phyloP scores from a whole-genome alignment of 2,329 filamentous ascomycete genomes.

The Rutstroemia sp. region DNA sequence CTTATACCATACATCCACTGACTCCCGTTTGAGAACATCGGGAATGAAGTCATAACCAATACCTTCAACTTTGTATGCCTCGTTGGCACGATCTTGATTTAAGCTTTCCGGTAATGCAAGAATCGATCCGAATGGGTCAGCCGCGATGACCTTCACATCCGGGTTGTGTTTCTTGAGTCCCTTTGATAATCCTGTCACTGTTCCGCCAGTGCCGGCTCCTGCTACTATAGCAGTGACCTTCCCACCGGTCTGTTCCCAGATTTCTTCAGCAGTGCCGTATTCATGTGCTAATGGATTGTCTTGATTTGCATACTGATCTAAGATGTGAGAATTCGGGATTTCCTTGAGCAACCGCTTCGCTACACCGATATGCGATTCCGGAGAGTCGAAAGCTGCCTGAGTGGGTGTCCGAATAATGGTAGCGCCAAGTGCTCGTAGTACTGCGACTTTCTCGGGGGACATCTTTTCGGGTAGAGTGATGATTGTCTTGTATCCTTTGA shows the following conservation, averaged over 20 bases:
- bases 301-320: conserved; percentile 89
- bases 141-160: conserved; percentile 80
- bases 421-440: conserved; percentile 85
- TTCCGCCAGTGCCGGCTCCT: conserved; percentile 91
- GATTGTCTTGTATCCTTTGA: conserved; percentile 98
- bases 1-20: conserved; percentile 96
- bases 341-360: conserved; percentile 86
- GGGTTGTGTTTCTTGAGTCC: conserved; percentile 84
- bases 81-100: conserved; percentile 74
- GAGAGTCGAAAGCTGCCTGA: conserved; percentile 87
- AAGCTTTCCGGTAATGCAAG: conserved; percentile 73
- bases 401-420: conserved; percentile 98
- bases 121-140: conserved; percentile 88
- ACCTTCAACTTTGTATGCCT: conserved; percentile 94
- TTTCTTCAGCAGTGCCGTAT: conserved; percentile 88
- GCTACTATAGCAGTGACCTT: conserved; percentile 78
- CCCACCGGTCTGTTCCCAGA: conserved; percentile 84
- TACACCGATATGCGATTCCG: conserved; percentile 95
- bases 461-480: conserved; percentile 99
- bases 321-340: conserved; percentile 91
- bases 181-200: conserved; percentile 80
- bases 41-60: conserved; percentile 99
- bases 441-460: conserved; percentile 96
- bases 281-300: conserved; percentile 95
- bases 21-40: conserved; percentile 74